Evolutionary conservation across 2,329 filamentous ascomycete species (phyloP), one percentile per base, ranked within the genome.

Genomic region (Pseudogymnoascus sp.): DNA sequence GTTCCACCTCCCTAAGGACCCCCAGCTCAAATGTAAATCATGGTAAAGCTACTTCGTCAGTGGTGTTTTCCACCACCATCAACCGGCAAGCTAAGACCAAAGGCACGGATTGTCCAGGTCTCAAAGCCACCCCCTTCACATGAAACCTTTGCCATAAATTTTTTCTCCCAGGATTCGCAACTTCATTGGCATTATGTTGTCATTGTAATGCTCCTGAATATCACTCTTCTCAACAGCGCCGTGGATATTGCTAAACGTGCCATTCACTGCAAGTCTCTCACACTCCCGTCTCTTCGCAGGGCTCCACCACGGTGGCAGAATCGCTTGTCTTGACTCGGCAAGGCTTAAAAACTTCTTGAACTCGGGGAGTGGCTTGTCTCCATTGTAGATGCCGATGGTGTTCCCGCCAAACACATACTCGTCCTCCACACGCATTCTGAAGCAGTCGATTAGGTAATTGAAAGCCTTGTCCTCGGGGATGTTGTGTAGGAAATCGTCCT

Each of bases 151-250:
- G 7, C 29, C 48, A 33, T 33, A 64, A 33, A 68, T 65, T 58
- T 64, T 67, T 61, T 67, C 64, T 21, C 60, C 62, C 17, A 67
- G 48, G 21, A 64, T 15, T n/a, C 66, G 61, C 59, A 68, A 55
- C 36, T 55, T 62, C 63, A 62, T 62, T 35, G 65, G 66, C 62
- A 65, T 67, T 58, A 63, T 59, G 4, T n/a, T 5, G 36, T 65
- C 41, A 21, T 27, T 35, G 33, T 66, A 67, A 55, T 64, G 59
- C 29, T 67, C 63, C 13, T 44, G n/a, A 41, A 66, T 65, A 60
- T 67, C 65, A 17, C 61, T 59, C 60, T 67, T 65, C 63, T 66
- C 64, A 13, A 65, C 59, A 9, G 61, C 58, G 58, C 25, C 21
- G 15, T 58, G 55, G 17, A 67, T 65, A 59, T 63, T 15, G 3